phyloP scores from a whole-genome alignment of 805 yeast species.

The Pichia insulana region DNA sequence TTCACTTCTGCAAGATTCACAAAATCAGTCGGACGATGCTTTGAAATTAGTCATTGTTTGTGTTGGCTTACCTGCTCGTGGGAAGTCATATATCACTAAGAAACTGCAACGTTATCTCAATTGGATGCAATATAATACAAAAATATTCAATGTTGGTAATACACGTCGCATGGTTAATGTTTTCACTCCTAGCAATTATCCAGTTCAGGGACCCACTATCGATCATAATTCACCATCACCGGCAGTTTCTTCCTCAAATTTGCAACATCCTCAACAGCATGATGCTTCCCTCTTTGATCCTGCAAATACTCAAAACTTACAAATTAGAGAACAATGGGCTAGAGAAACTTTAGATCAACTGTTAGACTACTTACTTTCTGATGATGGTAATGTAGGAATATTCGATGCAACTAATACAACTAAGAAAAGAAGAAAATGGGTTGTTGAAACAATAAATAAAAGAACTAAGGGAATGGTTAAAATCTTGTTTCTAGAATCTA shows the following conservation, averaged over 20 bases:
- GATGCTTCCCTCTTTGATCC: conserved; percentile 36
- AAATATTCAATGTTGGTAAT: conserved; percentile 68
- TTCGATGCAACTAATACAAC: conserved; percentile 57
- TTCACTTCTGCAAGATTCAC: neutral
- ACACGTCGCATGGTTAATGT: conserved; percentile 50
- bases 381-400: conserved; percentile 44
- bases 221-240: conserved; percentile 8
- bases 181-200: conserved; percentile 30
- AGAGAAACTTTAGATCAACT: conserved; percentile 40
- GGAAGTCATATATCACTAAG: conserved; percentile 65
- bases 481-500: conserved; percentile 54
- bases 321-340: conserved; percentile 44
- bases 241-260: neutral
- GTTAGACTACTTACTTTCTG: conserved; percentile 33
- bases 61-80: conserved; percentile 73
- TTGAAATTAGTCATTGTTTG: conserved; percentile 56
- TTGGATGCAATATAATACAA: conserved; percentile 53
- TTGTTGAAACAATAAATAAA: conserved; percentile 30
- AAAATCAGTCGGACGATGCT: conserved; percentile 9
- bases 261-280: conserved; percentile 16
- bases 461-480: conserved; percentile 28
- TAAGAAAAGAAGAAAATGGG: conserved; percentile 33
- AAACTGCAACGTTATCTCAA: conserved; percentile 50
- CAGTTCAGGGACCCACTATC: conserved; percentile 28
- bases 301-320: conserved; percentile 33